phyloP scores from a whole-genome alignment of 139 green algal species.

The Tetradesmus obliquus region DNA sequence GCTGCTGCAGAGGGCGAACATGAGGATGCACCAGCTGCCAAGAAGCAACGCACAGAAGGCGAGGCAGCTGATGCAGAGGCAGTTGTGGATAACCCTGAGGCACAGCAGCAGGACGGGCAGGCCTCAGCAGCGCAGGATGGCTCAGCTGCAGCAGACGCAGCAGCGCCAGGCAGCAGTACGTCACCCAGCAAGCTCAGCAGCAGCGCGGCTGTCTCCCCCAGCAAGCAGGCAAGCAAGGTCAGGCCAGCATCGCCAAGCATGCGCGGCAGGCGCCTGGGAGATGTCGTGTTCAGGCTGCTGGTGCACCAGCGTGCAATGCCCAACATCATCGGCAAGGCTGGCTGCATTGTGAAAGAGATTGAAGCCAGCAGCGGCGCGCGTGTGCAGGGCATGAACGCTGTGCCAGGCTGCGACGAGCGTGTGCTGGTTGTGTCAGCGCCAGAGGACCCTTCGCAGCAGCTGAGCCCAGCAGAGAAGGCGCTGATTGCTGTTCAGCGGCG shows the following conservation, averaged over 20 bases:
- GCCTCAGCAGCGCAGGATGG: not conserved
- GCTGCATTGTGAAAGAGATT: constrained; percentile 10
- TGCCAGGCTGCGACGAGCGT: constrained; percentile 21
- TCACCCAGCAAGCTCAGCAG: not conserved
- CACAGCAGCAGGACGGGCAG: not conserved
- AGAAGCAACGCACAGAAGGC: constrained; percentile 2
- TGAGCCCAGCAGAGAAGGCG: constrained; percentile 1
- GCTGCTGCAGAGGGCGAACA: not conserved
- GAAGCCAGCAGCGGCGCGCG: constrained; percentile 13
- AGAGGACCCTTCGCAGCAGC: not conserved
- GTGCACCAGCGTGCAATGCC: not conserved
- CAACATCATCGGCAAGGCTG: constrained; percentile 34
- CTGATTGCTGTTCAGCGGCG: not conserved
- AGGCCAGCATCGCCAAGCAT: not conserved
- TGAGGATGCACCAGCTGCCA: constrained; percentile 5
- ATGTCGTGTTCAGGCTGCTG: constrained; percentile 36
- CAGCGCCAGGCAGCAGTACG: not conserved
- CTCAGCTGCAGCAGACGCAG: not conserved
- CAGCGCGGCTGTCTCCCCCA: not conserved
- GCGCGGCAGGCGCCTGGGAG: not conserved
- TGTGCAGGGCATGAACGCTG: constrained; percentile 16
- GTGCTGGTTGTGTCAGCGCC: constrained; percentile 16
- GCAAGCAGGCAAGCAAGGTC: not conserved
- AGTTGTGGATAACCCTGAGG: not conserved
- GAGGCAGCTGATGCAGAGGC: not conserved